Conservation (phyloP, 495 filamentous ascomycete species). For the Hyaloscypha bicolor region DNA sequence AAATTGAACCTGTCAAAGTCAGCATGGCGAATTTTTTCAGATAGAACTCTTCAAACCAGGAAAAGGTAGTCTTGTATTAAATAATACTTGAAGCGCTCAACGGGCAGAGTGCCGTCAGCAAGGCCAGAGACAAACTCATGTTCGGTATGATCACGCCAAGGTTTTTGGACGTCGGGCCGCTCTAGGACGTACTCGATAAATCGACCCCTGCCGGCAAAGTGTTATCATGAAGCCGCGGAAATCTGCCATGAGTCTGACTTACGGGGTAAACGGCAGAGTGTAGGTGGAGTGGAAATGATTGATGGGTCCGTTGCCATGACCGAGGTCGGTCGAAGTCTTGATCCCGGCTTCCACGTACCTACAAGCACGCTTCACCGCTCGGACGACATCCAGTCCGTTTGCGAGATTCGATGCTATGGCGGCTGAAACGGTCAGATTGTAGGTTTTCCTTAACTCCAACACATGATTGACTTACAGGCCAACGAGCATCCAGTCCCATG, state of each 20-base stretch:
- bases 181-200: constrained; percentile 87
- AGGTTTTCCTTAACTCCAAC: neutral
- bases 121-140: constrained; percentile 81
- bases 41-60: constrained; percentile 53
- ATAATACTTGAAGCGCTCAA: constrained; percentile 80
- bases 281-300: constrained; percentile 92
- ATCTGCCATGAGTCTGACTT: constrained; percentile 38
- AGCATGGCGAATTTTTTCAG: constrained; percentile 1
- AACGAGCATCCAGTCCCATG: constrained; percentile 96
- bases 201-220: constrained; percentile 55
- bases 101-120: constrained; percentile 70
- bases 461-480: constrained; percentile 62
- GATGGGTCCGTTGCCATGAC: constrained; percentile 83
- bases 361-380: constrained; percentile 71
- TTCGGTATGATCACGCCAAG: constrained; percentile 74
- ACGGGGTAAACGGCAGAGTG: constrained; percentile 81
- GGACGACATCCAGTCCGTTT: constrained; percentile 53
- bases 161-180: constrained; percentile 65
- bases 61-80: constrained; percentile 90
- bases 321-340: constrained; percentile 69
- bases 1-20: constrained; percentile 69
- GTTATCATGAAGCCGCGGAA: constrained; percentile 2
- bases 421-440: constrained; percentile 46
- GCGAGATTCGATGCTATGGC: constrained; percentile 89
- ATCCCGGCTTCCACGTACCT: constrained; percentile 86